These are phyloP conservation scores for Sporothrix protearum DNA, from an alignment of 2,329 filamentous ascomycete genomes.

Conservation along the genomic window DNA sequence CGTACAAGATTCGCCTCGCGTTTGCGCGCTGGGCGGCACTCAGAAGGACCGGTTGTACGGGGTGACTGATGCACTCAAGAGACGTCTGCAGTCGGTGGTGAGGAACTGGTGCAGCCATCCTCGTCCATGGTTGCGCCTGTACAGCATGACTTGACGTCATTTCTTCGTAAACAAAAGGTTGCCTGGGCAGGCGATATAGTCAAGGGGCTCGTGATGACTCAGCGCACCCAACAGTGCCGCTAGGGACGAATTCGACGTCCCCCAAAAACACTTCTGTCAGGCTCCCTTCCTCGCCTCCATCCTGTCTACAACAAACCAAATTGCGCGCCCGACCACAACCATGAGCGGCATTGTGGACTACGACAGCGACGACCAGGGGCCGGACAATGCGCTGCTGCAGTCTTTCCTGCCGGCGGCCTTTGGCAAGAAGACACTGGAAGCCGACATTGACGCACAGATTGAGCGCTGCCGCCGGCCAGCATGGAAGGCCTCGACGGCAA, in stretches of 20 bases:
- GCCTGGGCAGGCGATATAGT: background rate
- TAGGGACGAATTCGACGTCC: background rate
- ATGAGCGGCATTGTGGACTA: conserved; percentile 56
- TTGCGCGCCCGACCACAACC: background rate
- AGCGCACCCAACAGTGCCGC: background rate
- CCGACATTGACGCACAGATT: conserved; percentile 76
- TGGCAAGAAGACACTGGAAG: conserved; percentile 71
- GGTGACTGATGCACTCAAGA: too few species aligned
- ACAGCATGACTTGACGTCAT: too few species aligned
- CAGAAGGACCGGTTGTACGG: too few species aligned
- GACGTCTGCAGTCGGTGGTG: too few species aligned
- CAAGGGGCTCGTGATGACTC: background rate
- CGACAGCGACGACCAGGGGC: conserved; percentile 50
- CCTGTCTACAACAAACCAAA: background rate
- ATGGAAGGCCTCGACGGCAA: conserved; percentile 33
- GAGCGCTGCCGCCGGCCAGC: conserved; percentile 67
- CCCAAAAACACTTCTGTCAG: background rate
- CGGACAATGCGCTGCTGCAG: conserved; percentile 64
- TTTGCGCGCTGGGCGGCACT: too few species aligned
- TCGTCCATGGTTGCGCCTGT: too few species aligned
- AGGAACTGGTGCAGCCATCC: too few species aligned
- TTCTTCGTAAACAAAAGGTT: background rate
- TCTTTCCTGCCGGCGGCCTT: conserved; percentile 79
- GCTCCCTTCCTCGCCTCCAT: background rate
- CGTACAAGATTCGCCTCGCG: too few species aligned